Conservation (phyloP, 176 grass and related monocot genomes). For the maize (Zea mays) region Zm-B73-REFERENCE-NAM-5.0 NC_050100.1:145309001-145309500, state of each 20-base stretch:
- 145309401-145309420: conserved; percentile 58
- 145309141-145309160: conserved; percentile 11
- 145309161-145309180: conserved; percentile 38
- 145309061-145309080: conserved; percentile 43
- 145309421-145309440: conserved; percentile 77
- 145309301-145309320: conserved; percentile 78
- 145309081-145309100: conserved; percentile 37
- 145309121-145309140: conserved; percentile 45
- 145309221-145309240: conserved; percentile 39
- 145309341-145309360: conserved; percentile 46
- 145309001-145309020: conserved; percentile 34
- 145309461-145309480: conserved; percentile 85
- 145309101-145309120: conserved; percentile 39
- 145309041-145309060: conserved; percentile 2
- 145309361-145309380: conserved; percentile 40
- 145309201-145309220: background rate
- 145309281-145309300: conserved; percentile 69
- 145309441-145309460: conserved; percentile 78
- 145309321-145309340: conserved; percentile 66
- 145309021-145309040: conserved; percentile 35
- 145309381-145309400: conserved; percentile 48
- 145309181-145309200: conserved; percentile 52
- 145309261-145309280: conserved; percentile 51
- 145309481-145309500: conserved; percentile 56
- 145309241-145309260: conserved; percentile 39